These are phyloP conservation scores for Geosmithia morbida DNA, from an alignment of 2,329 filamentous ascomycete genomes.

Conservation along the genomic window DNA sequence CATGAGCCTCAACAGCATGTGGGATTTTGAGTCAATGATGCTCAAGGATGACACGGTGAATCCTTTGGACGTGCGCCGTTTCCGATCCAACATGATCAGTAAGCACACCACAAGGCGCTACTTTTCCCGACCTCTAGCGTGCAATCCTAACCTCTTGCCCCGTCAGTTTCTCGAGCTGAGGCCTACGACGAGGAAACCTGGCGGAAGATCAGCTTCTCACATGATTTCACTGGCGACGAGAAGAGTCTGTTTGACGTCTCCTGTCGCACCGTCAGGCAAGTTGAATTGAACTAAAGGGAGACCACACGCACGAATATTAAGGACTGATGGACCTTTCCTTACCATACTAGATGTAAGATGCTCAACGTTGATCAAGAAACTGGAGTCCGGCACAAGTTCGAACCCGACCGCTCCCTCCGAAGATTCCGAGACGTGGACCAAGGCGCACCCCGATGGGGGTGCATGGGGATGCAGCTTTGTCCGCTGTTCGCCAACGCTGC, in stretches of 20 bases:
- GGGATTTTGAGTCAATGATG: slow-evolving; percentile 42
- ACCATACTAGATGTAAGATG: slow-evolving; percentile 40
- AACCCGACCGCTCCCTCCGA: slow-evolving; percentile 45
- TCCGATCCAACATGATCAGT: slow-evolving; percentile 60
- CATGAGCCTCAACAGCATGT: slow-evolving; percentile 49
- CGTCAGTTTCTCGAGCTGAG: slow-evolving; percentile 42
- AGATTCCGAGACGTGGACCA: slow-evolving; percentile 44
- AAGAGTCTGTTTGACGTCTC: slow-evolving; percentile 34
- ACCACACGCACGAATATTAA: not conserved
- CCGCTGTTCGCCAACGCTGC: slow-evolving; percentile 29
- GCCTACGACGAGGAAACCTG: slow-evolving; percentile 59
- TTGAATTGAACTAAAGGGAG: not conserved
- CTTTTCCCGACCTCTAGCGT: slow-evolving; percentile 1
- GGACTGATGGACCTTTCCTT: not conserved
- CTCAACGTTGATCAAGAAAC: slow-evolving; percentile 54
- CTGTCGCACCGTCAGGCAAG: slow-evolving; percentile 49
- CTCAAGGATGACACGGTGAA: slow-evolving; percentile 30
- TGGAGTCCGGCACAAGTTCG: slow-evolving; percentile 36
- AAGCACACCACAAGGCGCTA: slow-evolving; percentile 8
- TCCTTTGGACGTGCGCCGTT: slow-evolving; percentile 46
- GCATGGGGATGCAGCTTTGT: slow-evolving; percentile 52
- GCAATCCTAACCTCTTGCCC: not conserved
- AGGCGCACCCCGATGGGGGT: slow-evolving; percentile 40
- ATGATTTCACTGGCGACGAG: slow-evolving; percentile 14
- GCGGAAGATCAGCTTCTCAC: slow-evolving; percentile 43